A percentile compares a stretch with the other conserved stretches of the same genome.
Conservation (phyloP, 768 basidiomycete species). For the Hydnomerulius pinastri region DNA sequence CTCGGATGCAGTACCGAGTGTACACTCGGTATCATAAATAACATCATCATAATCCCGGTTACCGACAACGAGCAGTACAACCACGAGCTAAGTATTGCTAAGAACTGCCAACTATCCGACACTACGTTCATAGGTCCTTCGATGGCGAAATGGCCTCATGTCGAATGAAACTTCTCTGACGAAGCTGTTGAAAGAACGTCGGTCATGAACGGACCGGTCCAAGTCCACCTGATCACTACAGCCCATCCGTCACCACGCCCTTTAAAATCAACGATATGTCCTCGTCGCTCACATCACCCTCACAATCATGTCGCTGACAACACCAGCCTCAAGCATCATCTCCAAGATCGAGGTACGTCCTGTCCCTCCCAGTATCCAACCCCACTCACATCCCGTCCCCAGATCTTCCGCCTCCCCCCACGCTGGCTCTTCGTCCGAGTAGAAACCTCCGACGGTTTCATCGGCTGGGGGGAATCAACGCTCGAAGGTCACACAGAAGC, state of each 20-base stretch:
- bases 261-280: neutral
- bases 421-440: constrained; percentile 75
- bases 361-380: neutral
- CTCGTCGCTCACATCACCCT: neutral
- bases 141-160: too few species aligned
- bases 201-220: too few species aligned
- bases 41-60: too few species aligned
- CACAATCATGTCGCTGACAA: constrained; percentile 17
- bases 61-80: too few species aligned
- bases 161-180: too few species aligned
- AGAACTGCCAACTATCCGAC: too few species aligned
- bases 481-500: constrained; percentile 76
- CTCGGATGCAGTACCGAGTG: too few species aligned
- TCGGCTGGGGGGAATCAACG: constrained; percentile 78
- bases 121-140: too few species aligned
- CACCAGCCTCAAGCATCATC: constrained; percentile 21
- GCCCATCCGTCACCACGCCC: neutral
- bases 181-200: too few species aligned
- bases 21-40: too few species aligned
- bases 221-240: too few species aligned
- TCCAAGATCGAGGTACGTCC: constrained; percentile 29
- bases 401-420: constrained; percentile 69
- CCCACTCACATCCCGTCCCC: neutral
- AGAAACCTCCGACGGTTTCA: constrained; percentile 59
- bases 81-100: too few species aligned